Evolutionary conservation across 139 green algal species (phyloP).

Genomic region (Micractinium sp.): DNA sequence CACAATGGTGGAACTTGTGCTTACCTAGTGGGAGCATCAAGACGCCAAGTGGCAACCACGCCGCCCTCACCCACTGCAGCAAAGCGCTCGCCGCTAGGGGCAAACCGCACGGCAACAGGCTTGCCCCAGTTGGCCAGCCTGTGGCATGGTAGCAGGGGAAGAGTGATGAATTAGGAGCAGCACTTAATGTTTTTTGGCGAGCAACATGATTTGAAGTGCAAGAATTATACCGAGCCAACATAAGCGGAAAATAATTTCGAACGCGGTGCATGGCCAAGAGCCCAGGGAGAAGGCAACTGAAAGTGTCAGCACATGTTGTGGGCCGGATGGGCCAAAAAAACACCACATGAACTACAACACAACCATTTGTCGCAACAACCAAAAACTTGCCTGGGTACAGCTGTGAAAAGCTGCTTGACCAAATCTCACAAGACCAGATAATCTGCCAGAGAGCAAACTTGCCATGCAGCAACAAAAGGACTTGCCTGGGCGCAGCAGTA

Average conservation of each 20-base stretch:
- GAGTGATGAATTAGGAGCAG: neutral
- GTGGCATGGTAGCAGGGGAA: neutral
- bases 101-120: constrained; percentile 58
- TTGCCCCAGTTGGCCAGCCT: constrained; percentile 41
- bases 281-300: too few species aligned
- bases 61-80: constrained; percentile 76
- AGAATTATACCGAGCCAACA: neutral
- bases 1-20: neutral
- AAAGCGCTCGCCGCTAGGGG: constrained; percentile 72
- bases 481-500: neutral
- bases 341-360: too few species aligned
- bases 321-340: too few species aligned
- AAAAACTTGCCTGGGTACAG: too few species aligned
- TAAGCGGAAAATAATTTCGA: neutral
- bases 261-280: too few species aligned
- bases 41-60: constrained; percentile 77
- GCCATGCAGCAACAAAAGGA: too few species aligned
- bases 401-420: neutral
- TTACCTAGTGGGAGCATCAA: constrained; percentile 53
- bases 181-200: neutral
- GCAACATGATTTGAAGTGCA: neutral
- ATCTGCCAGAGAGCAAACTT: neutral
- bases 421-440: neutral
- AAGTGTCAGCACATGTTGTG: too few species aligned
- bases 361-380: neutral